Base-by-base conservation (phyloP, 176 grass and related monocot species). In the Aegilops umbellulata region DNA sequence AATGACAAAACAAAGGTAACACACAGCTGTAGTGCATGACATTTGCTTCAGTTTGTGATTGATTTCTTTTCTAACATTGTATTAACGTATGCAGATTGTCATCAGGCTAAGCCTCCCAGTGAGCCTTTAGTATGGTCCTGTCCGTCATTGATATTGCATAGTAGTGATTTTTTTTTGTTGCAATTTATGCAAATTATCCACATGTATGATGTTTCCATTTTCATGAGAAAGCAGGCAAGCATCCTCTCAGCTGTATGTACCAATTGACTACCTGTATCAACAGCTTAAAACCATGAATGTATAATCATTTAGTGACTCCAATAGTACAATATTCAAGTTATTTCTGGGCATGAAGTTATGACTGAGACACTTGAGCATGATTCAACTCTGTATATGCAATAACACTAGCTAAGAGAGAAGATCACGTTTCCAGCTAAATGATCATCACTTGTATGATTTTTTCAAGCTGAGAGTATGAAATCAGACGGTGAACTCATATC, bases 1-100 rank as follows among this genome's bases (percentile, higher is more conserved):
- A 95, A 92, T 90, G 90, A 95, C 24, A 92, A 95, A 88, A 92
- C 90, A 74, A 95, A 90, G 90, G 90, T 95, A 88, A 72, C 22
- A 46, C 60, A 22, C 79, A 78, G 14, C n/a, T 53, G 10, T 78
- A 79, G 8, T 68, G 67, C 17, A 80, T 74, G 32, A 19, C 29
- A 6, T 53, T 80, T 80, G 8, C 46, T 74, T 80, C 12, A 60
- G 38, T 80, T 75, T 0, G 6, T 60, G 27, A 26, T 76, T 85
- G 61, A 39, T 26, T 31, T 14, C 24, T 26, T 32, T 15, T 27
- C 3, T 7, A n/a, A 20, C 4, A 20, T 39, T 41, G 42, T n/a
- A 13, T 78, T 69, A 46, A 47, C 60, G 1, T 80, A 23, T 87
- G 75, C 89, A 90, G 85, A 87, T 90, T 84, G 80, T 87, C 26